These are phyloP conservation scores for Wickerhamiella sergipiensis DNA, from an alignment of 805 yeast genomes.

Conservation along the genomic window DNA sequence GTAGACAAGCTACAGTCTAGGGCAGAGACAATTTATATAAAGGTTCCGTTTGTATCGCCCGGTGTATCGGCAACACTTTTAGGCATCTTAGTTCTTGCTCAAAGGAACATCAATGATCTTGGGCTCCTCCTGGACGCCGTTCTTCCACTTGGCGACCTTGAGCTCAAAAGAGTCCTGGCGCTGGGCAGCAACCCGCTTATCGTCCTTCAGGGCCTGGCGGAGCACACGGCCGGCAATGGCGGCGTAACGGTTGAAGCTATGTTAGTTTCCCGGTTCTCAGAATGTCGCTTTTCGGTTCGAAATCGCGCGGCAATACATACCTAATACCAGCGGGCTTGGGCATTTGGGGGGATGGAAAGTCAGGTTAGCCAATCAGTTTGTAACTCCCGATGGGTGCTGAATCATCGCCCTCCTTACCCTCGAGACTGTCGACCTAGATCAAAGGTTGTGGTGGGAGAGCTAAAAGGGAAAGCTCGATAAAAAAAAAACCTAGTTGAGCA, in stretches of 20 bases:
- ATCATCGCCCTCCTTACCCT: background rate
- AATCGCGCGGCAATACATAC: background rate
- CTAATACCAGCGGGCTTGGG: conserved; percentile 18
- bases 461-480: too few species aligned
- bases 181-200: conserved; percentile 53
- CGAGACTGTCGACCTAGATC: background rate
- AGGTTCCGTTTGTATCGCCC: too few species aligned
- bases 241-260: conserved; percentile 71
- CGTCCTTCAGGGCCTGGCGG: conserved; percentile 80
- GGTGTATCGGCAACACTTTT: background rate
- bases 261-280: background rate
- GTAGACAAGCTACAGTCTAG: too few species aligned
- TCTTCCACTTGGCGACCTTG: conserved; percentile 52
- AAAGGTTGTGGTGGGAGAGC: too few species aligned
- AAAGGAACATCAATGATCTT: conserved; percentile 15
- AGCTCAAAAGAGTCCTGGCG: conserved; percentile 66
- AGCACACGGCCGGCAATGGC: conserved; percentile 81
- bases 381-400: background rate
- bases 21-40: too few species aligned
- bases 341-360: conserved; percentile 15
- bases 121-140: conserved; percentile 36
- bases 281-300: too few species aligned
- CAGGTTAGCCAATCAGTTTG: background rate
- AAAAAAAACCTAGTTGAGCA: too few species aligned
- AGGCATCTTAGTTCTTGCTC: background rate